phyloP scores from a whole-genome alignment of 2,329 filamentous ascomycete species.

The Penicillium sp. region DNA sequence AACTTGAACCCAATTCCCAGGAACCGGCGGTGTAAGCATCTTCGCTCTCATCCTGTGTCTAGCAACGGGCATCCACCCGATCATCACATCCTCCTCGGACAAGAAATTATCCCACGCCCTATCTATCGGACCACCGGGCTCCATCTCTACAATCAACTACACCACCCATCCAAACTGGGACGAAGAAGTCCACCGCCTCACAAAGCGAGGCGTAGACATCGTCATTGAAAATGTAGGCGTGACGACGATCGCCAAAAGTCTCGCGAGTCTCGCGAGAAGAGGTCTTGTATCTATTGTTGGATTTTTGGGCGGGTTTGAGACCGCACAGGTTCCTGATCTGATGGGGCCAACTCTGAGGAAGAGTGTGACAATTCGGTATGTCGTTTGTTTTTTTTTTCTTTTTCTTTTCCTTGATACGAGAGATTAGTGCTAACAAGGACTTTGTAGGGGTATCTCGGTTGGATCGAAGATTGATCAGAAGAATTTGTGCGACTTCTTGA shows the following conservation, averaged over 20 bases:
- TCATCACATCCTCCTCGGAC: neutral
- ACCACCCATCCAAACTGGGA: neutral
- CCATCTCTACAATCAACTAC: neutral
- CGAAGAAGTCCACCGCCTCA: neutral
- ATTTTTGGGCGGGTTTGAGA: neutral
- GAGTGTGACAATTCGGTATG: neutral
- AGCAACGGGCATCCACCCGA: neutral
- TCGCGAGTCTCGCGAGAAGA: neutral
- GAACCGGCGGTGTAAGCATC: neutral
- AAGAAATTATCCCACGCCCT: neutral
- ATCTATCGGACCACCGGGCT: neutral
- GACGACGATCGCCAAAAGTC: constrained; percentile 48
- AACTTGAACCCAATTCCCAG: neutral
- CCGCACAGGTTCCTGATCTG: neutral
- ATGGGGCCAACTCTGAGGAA: neutral
- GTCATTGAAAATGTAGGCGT: constrained; percentile 83
- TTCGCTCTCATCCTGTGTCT: neutral
- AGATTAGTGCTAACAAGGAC: neutral
- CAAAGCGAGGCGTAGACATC: constrained; percentile 75
- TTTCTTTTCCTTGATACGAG: neutral
- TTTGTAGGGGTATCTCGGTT: neutral
- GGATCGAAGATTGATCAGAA: neutral
- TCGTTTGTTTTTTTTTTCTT: neutral
- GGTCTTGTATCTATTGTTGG: neutral
- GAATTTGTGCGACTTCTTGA: neutral